Conservation (phyloP, 257 asterid species). For the Schizonepeta tenuifolia region DNA sequence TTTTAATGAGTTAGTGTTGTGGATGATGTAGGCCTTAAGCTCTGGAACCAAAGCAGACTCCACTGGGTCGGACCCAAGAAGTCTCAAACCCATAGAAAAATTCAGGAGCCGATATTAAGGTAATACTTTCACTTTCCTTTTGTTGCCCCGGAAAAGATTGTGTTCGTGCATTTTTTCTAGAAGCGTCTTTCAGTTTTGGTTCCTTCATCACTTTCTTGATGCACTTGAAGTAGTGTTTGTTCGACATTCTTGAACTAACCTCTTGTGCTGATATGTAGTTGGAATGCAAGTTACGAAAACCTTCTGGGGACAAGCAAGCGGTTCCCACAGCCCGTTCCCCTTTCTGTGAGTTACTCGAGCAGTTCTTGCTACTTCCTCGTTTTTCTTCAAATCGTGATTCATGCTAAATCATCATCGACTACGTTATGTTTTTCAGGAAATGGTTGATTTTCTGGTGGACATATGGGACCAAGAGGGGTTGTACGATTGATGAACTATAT, state of each 20-base stretch:
- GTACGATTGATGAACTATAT: conserved; percentile 42
- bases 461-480: conserved; percentile 80
- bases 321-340: conserved; percentile 70
- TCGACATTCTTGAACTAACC: conserved; percentile 1
- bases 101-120: conserved; percentile 59
- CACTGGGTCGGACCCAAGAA: conserved; percentile 58
- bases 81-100: conserved; percentile 39
- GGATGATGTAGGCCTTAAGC: conserved; percentile 53
- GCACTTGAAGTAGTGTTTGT: neutral
- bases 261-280: conserved; percentile 40
- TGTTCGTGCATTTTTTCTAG: too few species aligned
- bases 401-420: conserved; percentile 21
- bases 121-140: conserved; percentile 16
- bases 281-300: conserved; percentile 70
- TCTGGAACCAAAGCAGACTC: conserved; percentile 70
- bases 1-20: conserved; percentile 15
- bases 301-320: conserved; percentile 67
- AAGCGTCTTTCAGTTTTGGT: neutral
- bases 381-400: neutral
- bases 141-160: too few species aligned
- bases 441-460: conserved; percentile 80
- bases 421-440: conserved; percentile 51
- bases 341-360: conserved; percentile 54
- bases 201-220: neutral
- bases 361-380: neutral